Conservation (phyloP, 208 protist genomes). For the Dictyostelium gargantuum region DNA sequence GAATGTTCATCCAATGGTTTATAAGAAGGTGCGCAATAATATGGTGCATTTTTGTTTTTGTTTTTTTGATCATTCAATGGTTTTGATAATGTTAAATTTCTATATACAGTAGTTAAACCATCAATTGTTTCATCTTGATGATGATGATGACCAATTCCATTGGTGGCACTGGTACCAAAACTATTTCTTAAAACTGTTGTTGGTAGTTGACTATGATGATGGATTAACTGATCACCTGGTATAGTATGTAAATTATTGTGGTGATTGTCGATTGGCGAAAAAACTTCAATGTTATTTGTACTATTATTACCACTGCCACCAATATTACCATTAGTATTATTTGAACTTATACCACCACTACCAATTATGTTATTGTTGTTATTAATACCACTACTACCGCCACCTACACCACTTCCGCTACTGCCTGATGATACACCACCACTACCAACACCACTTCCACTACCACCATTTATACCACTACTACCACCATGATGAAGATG, state of each 20-base stretch:
- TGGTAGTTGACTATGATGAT: neutral
- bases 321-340: neutral
- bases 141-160: neutral
- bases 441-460: neutral
- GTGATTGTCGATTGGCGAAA: no score
- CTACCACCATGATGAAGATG: neutral
- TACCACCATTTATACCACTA: neutral
- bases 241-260: no score
- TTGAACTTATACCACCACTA: neutral
- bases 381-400: neutral
- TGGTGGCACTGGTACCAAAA: neutral
- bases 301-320: neutral
- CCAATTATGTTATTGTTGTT: neutral
- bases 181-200: neutral
- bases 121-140: neutral
- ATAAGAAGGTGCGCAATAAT: constrained; percentile 55
- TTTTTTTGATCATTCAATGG: neutral
- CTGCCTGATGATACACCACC: no score
- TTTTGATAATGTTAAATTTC: constrained; percentile 16
- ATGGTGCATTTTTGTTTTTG: neutral
- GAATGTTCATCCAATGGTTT: constrained; percentile 43
- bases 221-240: no score
- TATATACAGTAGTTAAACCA: constrained; percentile 8
- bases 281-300: no score
- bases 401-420: neutral